Evolutionary conservation across 2,329 filamentous ascomycete species (phyloP), one percentile per base, ranked within the genome.

Genomic region (Xylariales sp.): DNA sequence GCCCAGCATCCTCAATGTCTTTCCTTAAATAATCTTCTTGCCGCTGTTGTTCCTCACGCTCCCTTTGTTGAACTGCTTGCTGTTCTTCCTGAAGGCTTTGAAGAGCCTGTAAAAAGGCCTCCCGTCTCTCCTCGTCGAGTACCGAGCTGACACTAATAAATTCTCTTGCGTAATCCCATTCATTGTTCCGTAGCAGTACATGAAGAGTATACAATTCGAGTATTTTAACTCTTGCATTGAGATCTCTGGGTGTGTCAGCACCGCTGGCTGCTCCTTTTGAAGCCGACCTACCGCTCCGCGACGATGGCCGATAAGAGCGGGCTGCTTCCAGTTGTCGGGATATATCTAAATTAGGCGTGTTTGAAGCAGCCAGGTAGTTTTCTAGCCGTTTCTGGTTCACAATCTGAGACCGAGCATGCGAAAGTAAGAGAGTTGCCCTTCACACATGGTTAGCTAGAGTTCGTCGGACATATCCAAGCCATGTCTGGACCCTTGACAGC

Each of bases 161-260:
- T 74, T 97, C 93, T 67, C 89, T 88, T 3, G 96, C 93, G 75
- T 97, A 97, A 66, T 97, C 93, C 96, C 96, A 99, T 81, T 98
- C 94, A 64, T 93, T 90, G 74, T 97, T 98, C 61, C 93, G 88
- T 5, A 95, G 90, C n/a, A 99, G 88, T 7, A 98, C 93, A 77
- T 99, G 96, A 4, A 99, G 86, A 0, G 94, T 97, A 79, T 97
- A 99, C 8, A 99, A 86, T 81, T 99, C 96, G 58, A 99, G 88
- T 49, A 99, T 92, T 82, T 97, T 97, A 71, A 97, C 90, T 53
- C 94, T 88, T 4, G 93, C 90, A 73, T 92, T 91, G 43, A 97
- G 87, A 77, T 97, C 93, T 69, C 93, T 89, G 0, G 93, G 93
- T 0, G 93, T 97, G 76, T 93, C 90, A 48, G 93, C 90, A 66